Base-by-base conservation (phyloP, 169 alveolate genomes). In the Eimeria necatrix region DNA sequence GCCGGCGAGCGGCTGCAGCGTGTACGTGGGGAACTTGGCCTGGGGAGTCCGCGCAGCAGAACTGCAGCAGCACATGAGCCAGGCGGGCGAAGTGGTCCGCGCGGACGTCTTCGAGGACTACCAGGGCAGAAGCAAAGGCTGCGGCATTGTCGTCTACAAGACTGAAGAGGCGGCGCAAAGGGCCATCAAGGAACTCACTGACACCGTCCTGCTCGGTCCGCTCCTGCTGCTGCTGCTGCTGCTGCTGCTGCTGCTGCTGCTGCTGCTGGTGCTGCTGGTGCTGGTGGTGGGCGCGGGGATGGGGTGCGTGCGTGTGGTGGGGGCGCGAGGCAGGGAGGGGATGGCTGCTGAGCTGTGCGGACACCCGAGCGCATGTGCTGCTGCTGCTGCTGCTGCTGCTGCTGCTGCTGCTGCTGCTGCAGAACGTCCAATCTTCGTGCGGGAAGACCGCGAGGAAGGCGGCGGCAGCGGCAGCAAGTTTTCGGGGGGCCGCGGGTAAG, bases 1-100 rank as follows among this genome's bases (percentile, higher is more conserved):
- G 59, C 94, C 97, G 53, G 95, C 95, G 51, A 97, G 95, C 78
- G 97, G 95, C 49, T 97, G 99, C 86, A 84, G 99, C 56, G 99
- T 98, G 64, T 98, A 97, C 87, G 99, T 98, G 56, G 99, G 99
- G 16, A 98, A 98, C 95, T 94, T 98, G 53, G 97, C 99, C 26
- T 98, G 99, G 99, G 97, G 96, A 64, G 99, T 97, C 4, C 97
- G 97, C 64, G 98, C 99, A 98, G 99, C 97, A 48, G 98, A 97
- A 85, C 95, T 98, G 56, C 98, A 98, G 98, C 98, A 96, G 80
- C 99, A 98, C 96, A 97, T 98, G 98, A 97, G 97, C 84, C 98
- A 97, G 91, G 99, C 98, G 9, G 99, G 99, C 41, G 98, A 97
- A 48, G 99, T 98, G 22, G 94, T 98, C 46, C 94, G 99, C 61